Evolutionary conservation across 345 rosid genomes (phyloP).

Genomic region (Salix dunnii): DNA sequence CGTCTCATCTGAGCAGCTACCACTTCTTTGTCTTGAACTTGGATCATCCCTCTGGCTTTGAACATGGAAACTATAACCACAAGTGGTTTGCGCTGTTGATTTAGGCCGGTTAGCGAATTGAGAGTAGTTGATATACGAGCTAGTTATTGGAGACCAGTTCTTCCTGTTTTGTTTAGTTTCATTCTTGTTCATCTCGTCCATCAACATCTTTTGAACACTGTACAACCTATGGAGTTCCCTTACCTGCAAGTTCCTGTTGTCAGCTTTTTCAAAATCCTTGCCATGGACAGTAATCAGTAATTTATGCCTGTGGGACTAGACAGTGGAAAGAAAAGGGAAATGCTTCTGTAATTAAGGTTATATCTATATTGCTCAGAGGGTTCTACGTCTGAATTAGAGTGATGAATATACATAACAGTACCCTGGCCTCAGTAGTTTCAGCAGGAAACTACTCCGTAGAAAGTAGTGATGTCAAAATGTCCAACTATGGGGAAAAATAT

Average conservation of each 20-base stretch:
- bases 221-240: slow-evolving; percentile 76
- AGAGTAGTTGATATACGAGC: slow-evolving; percentile 19
- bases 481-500: neutral
- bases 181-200: slow-evolving; percentile 53
- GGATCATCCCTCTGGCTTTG: slow-evolving; percentile 23
- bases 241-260: slow-evolving; percentile 45
- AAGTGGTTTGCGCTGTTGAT: slow-evolving; percentile 15
- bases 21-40: slow-evolving; percentile 47
- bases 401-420: neutral
- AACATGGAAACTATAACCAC: slow-evolving; percentile 14
- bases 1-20: slow-evolving; percentile 45
- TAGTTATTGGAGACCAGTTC: slow-evolving; percentile 18
- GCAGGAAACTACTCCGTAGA: neutral
- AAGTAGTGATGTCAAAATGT: neutral
- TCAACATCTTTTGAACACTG: slow-evolving; percentile 61
- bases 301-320: neutral
- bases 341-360: neutral
- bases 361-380: neutral
- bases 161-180: slow-evolving; percentile 36
- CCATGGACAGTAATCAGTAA: neutral
- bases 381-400: neutral
- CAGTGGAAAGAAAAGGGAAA: neutral
- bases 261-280: neutral
- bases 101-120: slow-evolving; percentile 21
- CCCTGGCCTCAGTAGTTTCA: neutral